Conservation (phyloP, 345 rosid species). For the Jatropha curcas region DNA sequence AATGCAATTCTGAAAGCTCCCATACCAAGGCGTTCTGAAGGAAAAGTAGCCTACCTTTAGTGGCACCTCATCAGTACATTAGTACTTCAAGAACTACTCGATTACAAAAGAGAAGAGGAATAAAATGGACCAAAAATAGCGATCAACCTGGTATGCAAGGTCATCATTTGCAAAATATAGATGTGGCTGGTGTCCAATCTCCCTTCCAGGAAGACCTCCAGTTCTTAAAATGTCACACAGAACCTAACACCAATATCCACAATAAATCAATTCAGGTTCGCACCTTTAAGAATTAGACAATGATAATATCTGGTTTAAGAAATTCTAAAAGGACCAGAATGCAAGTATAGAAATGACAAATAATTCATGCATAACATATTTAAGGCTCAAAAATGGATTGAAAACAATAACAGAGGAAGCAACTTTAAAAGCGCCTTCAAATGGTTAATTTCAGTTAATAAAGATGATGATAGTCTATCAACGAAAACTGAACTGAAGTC, state of each 20-base stretch:
- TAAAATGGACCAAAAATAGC: background rate
- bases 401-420: background rate
- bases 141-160: constrained; percentile 75
- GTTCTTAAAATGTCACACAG: constrained; percentile 84
- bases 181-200: constrained; percentile 57
- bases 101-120: background rate
- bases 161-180: constrained; percentile 82
- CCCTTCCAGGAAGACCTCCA: constrained; percentile 84
- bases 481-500: background rate
- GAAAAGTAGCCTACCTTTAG: constrained; percentile 68
- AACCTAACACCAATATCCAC: constrained; percentile 46
- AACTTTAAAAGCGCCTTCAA: background rate
- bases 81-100: constrained; percentile 5
- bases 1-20: constrained; percentile 88
- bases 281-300: background rate
- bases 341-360: background rate
- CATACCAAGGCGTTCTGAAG: constrained; percentile 86
- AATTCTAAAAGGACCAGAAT: background rate
- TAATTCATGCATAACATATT: background rate
- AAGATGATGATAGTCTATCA: background rate
- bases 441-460: background rate
- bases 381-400: background rate
- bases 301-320: constrained; percentile 5
- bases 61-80: constrained; percentile 40
- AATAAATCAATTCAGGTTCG: background rate